These are phyloP conservation scores for Gaeumannomyces tritici DNA, from an alignment of 2,329 filamentous ascomycete genomes.

Conservation along the genomic window DNA sequence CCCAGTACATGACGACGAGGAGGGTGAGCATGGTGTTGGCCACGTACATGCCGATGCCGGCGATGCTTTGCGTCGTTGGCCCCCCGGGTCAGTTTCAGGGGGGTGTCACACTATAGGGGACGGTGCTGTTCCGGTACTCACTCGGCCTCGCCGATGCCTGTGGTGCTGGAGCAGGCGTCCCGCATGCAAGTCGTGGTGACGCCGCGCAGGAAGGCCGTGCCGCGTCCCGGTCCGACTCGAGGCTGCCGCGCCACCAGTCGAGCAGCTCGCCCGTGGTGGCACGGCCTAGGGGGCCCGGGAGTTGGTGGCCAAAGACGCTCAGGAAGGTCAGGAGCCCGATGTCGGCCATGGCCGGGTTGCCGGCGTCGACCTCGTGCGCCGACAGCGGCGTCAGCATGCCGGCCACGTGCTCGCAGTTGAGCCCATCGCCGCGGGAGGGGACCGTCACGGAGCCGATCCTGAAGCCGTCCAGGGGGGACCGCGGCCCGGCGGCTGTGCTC, in stretches of 20 bases:
- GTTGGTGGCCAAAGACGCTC: not conserved
- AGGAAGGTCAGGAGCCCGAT: not conserved
- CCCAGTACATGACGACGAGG: not conserved
- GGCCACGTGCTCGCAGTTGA: not conserved
- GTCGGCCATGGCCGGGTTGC: not conserved
- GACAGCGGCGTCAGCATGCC: not conserved
- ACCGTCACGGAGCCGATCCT: not conserved
- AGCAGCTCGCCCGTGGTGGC: not conserved
- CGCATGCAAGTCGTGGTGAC: not conserved
- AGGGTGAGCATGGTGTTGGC: not conserved
- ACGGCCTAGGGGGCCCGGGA: not conserved
- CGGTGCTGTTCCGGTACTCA: no score
- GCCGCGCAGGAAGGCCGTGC: not conserved
- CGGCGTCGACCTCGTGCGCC: not conserved
- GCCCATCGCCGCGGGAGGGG: not conserved
- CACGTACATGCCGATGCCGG: not conserved
- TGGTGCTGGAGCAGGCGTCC: slow-evolving; percentile 3
- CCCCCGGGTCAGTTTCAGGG: no score
- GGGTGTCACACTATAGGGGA: no score
- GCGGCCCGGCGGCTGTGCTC: not conserved
- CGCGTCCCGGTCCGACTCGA: not conserved
- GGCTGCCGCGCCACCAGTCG: not conserved
- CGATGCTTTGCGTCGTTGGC: not conserved
- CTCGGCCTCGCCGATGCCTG: slow-evolving; percentile 3
- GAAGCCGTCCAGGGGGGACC: not conserved